Percentiles rank a stretch among this genome's conserved stretches.
Conservation (phyloP, 2,329 filamentous ascomycete genomes). For the Microdochium nivale region DNA sequence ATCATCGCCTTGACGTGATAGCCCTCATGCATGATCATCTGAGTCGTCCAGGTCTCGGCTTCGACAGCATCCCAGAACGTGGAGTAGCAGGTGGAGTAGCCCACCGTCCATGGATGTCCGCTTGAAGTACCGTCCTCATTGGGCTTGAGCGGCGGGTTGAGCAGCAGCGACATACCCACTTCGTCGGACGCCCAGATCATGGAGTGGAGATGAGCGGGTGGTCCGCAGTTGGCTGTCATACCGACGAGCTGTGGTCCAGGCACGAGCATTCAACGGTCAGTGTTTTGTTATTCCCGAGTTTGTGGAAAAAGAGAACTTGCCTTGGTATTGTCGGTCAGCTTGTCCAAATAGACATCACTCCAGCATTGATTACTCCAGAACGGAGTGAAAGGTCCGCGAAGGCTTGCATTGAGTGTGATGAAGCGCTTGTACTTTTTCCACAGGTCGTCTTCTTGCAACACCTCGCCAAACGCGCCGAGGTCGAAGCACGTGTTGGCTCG, state of each 20-base stretch:
- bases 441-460: conserved; percentile 19
- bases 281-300: not conserved
- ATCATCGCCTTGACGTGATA: conserved; percentile 25
- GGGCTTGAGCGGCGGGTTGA: conserved; percentile 16
- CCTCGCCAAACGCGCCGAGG: conserved; percentile 24
- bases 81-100: conserved; percentile 20
- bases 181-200: conserved; percentile 29
- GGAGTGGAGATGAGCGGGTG: conserved; percentile 24
- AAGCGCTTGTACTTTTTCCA: conserved; percentile 26
- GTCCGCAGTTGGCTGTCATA: conserved; percentile 25
- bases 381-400: conserved; percentile 27
- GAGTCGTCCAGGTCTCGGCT: conserved; percentile 22
- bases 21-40: conserved; percentile 16
- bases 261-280: not conserved
- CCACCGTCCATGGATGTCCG: conserved; percentile 13
- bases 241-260: conserved; percentile 22
- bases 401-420: conserved; percentile 24
- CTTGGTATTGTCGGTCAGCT: conserved; percentile 20
- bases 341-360: conserved; percentile 22
- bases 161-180: conserved; percentile 24
- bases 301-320: conserved; percentile 7
- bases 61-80: conserved; percentile 15
- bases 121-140: conserved; percentile 15
- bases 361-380: conserved; percentile 25
- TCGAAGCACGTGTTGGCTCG: conserved; percentile 25